Base-by-base conservation (phyloP, 2,329 filamentous ascomycete genomes). In the Thielaviopsis euricoi region DNA sequence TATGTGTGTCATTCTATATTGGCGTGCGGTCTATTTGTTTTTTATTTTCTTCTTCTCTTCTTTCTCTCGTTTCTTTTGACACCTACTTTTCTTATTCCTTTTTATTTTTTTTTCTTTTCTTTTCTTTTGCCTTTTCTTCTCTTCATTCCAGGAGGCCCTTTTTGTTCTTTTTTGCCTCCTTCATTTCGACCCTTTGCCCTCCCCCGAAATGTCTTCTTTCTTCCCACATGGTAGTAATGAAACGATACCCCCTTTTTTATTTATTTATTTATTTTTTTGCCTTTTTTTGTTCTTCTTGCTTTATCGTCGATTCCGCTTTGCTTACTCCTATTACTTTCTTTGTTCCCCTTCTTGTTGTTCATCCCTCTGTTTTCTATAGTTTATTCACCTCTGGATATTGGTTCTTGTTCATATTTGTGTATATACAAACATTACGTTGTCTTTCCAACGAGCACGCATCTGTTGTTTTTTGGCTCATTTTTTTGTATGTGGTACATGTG, bases 31-130 rank as follows among this genome's bases (percentile, higher is more conserved):
- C 26, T 25, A 19, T 23, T 40, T n/a, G n/a, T n/a, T n/a, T n/a
- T n/a, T n/a, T n/a, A n/a, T n/a, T n/a, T n/a, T 52, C 6, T 55
- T 52, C 21, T 56, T 52, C 49, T 59, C 56, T 25, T 56, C 52
- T 46, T 52, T 51, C 53, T 33, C 52, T 56, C 19, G 46, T 48
- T 48, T 29, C 25, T 23, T 37, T 33, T 40, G n/a, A 9, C 52
- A 40, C 15, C 43, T 6, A 22, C 23, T 37, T 46, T 49, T 55
- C 19, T 21, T 21, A 15, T 21, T 23, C 4, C 13, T 53, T 21
- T 21, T 2, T 19, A 10, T 19, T 21, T 53, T 15, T 15, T 13
- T 6, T 40, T 40, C 23, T n/a, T 48, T 19, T 29, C 15, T n/a
- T 33, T 7, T 48, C 37, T 10, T 23, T 33, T 9, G 17, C 9